Evolutionary conservation across 2,329 filamentous ascomycete species (phyloP).

Genomic region (Diplodia corticola): DNA sequence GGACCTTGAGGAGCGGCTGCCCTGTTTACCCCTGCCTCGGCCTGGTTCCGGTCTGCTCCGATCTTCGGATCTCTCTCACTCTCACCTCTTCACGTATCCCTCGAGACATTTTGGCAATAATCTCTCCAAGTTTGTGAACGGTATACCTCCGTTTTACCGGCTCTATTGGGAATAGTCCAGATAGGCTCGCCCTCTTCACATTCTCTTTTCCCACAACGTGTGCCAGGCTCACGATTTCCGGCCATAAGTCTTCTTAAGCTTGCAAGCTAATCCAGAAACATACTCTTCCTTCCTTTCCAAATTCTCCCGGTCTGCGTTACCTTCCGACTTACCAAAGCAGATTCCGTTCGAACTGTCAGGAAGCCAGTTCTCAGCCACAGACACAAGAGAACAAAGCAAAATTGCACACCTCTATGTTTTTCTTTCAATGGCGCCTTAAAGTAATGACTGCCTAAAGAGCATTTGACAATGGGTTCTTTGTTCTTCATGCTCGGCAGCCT

Average conservation of each 20-base stretch:
- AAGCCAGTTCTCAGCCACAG: neutral
- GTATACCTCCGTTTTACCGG: neutral
- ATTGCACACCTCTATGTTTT: neutral
- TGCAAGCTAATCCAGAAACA: no score
- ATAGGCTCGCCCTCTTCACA: neutral
- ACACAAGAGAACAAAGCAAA: neutral
- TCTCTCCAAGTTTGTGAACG: neutral
- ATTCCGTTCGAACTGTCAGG: neutral
- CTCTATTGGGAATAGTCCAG: neutral
- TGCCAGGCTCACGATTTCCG: no score
- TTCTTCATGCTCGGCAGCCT: neutral
- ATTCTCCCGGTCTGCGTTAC: neutral
- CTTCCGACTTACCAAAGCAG: neutral
- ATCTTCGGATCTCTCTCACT: slow-evolving; percentile 1
- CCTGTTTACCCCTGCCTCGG: neutral
- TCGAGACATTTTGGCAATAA: neutral
- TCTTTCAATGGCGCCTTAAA: neutral
- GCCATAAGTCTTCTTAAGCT: no score
- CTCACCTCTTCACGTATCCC: neutral
- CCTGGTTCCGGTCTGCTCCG: neutral
- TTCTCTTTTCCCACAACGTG: neutral
- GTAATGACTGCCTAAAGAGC: neutral
- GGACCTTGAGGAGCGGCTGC: no score
- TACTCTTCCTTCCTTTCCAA: neutral
- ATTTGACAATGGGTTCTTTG: neutral